A percentile compares a stretch with the other conserved stretches of the same genome.
Evolutionary conservation across 2,329 filamentous ascomycete genomes (phyloP).

Genomic region (Paraconiothyrium sp.): DNA sequence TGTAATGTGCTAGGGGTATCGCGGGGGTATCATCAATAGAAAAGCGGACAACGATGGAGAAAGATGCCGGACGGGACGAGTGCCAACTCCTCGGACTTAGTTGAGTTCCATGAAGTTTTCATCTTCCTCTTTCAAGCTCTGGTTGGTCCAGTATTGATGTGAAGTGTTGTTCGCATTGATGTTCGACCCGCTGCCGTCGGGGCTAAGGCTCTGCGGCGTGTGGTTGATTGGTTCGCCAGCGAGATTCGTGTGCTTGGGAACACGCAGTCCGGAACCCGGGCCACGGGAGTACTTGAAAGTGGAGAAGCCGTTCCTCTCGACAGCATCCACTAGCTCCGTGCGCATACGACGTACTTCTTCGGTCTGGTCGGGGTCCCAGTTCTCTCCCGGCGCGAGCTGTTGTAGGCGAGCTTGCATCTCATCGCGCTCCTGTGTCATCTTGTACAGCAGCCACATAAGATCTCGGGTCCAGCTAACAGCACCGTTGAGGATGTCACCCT

Average conservation of each 20-base stretch:
- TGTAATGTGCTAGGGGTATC: constrained; percentile 35
- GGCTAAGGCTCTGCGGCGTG: constrained; percentile 66
- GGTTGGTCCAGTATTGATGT: constrained; percentile 62
- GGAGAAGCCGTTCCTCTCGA: constrained; percentile 78
- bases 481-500: constrained; percentile 97
- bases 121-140: constrained; percentile 91
- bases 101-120: constrained; percentile 81
- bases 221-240: constrained; percentile 78
- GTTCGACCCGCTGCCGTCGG: constrained; percentile 69
- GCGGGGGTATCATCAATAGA: constrained; percentile 43
- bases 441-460: constrained; percentile 94
- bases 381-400: constrained; percentile 49
- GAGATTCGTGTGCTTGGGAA: constrained; percentile 92
- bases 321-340: constrained; percentile 86
- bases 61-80: constrained; percentile 27
- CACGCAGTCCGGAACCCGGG: constrained; percentile 84
- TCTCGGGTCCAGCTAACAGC: constrained; percentile 97
- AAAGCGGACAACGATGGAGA: constrained; percentile 29
- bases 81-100: constrained; percentile 29
- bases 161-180: constrained; percentile 46
- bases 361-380: constrained; percentile 60
- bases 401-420: constrained; percentile 77
- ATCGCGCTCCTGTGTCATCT: constrained; percentile 88
- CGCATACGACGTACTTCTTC: constrained; percentile 98
- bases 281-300: constrained; percentile 87